Base-by-base conservation (phyloP, 1,139 yeast genomes). In the Pichia sorboxylosa region DNA sequence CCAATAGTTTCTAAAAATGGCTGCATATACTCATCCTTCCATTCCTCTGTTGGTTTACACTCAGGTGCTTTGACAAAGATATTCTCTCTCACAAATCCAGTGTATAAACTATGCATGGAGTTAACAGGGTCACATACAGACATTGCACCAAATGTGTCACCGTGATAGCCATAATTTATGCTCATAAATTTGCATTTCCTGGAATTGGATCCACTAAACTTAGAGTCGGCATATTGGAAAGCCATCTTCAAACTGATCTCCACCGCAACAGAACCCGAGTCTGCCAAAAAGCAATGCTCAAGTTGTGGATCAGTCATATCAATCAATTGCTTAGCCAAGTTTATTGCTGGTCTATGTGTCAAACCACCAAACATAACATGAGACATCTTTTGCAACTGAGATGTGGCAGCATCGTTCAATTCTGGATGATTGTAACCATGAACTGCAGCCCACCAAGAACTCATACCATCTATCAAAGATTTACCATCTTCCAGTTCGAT, bases 121-220 rank as follows among this genome's bases (percentile, higher is more conserved):
- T 49, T 52, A 1, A 48, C 39, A 6, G 58, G 58, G 34, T 51
- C 52, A 34, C 60, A 58, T 19, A 72, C 54, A 4, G 76, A 63
- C 44, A 70, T 55, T 25, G 75, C 63, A 35, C 73, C 77, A 37
- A 67, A 48, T 25, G 76, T 66, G 54, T 57, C 71, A 9, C 78
- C 78, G 50, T 72, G 78, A 54, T 71, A 72, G 3, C 73, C 63
- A 38, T 64, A 63, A 27, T 58, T 58, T 51, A 77, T 60, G 4
- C 72, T 61, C 38, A 72, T 61, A 40, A 65, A 64, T 46, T 66
- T 68, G 22, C 22, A 19, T 19, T 19, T 19, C 11, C 11, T 19
- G 10, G 10, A 8, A 8, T 8, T 8, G 2, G 22, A 19, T 11
- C 10, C 22, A 8, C 11, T 8, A 44, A 54, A 46, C 71, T 64